These are phyloP conservation scores for Apophysomyces ossiformis DNA, from an alignment of 371 early-diverging fungal genomes.

Conservation along the genomic window DNA sequence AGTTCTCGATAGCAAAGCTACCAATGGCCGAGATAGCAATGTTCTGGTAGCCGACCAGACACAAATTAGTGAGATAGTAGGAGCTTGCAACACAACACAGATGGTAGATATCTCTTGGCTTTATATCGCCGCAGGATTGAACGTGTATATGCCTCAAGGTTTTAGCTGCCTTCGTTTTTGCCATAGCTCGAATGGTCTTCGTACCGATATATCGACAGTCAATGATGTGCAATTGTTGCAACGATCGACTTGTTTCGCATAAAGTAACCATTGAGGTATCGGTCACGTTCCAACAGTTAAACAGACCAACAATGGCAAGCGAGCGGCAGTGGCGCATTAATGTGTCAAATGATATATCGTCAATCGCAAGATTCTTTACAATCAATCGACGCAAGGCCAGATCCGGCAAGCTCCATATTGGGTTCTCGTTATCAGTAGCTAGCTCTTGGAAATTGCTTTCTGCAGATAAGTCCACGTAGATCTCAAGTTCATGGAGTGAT, in stretches of 20 bases:
- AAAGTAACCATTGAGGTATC: slow-evolving; percentile 11
- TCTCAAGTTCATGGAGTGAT: slow-evolving; percentile 28
- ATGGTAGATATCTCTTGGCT: slow-evolving; percentile 22
- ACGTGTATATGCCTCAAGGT: slow-evolving; percentile 22
- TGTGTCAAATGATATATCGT: slow-evolving; percentile 4
- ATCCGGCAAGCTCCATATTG: not conserved
- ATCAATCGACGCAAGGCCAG: slow-evolving; percentile 6
- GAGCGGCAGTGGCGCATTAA: slow-evolving; percentile 10
- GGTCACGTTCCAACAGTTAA: slow-evolving; percentile 13
- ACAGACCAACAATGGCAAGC: slow-evolving; percentile 11
- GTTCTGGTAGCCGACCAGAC: slow-evolving; percentile 19
- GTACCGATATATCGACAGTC: slow-evolving; percentile 25
- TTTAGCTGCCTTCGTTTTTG: not conserved
- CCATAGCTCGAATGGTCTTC: not conserved
- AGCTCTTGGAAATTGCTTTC: not conserved
- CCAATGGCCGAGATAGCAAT: slow-evolving; percentile 6
- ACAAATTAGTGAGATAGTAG: not conserved
- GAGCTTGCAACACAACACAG: slow-evolving; percentile 19
- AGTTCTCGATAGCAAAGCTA: not conserved
- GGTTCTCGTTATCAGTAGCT: not conserved
- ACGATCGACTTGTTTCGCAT: not conserved
- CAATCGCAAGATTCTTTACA: slow-evolving; percentile 16
- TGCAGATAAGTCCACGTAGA: slow-evolving; percentile 22
- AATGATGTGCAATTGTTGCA: slow-evolving; percentile 15
- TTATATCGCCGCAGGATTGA: slow-evolving; percentile 24